Evolutionary conservation across 2,329 filamentous ascomycete genomes (phyloP).

Genomic region (Stagonosporopsis vannaccii): DNA sequence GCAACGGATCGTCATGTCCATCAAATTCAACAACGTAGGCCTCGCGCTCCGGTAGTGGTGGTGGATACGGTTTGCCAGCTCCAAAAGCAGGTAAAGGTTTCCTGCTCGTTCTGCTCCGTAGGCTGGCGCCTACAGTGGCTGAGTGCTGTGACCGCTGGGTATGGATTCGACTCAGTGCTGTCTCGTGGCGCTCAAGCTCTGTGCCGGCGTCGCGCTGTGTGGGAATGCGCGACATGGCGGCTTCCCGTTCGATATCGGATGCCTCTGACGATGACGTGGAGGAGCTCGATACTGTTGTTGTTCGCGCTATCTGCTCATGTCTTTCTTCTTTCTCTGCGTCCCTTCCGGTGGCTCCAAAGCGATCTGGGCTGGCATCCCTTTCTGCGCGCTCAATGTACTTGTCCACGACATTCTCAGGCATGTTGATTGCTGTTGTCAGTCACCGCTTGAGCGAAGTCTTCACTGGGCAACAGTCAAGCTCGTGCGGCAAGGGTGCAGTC

Average conservation of each 20-base stretch:
- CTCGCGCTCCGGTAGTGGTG: slow-evolving; percentile 71
- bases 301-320: slow-evolving; percentile 61
- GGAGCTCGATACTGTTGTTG: slow-evolving; percentile 60
- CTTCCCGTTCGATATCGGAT: slow-evolving; percentile 50
- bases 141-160: slow-evolving; percentile 75
- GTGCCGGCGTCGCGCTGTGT: slow-evolving; percentile 64
- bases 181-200: slow-evolving; percentile 70
- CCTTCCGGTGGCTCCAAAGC: slow-evolving; percentile 50
- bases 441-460: background rate
- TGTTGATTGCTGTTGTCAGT: slow-evolving; percentile 22
- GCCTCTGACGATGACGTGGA: slow-evolving; percentile 56
- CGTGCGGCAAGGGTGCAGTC: background rate
- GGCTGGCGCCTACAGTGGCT: slow-evolving; percentile 69
- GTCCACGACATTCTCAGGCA: slow-evolving; percentile 62
- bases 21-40: slow-evolving; percentile 74
- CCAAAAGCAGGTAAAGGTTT: slow-evolving; percentile 74
- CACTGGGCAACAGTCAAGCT: background rate
- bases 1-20: slow-evolving; percentile 80
- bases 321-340: slow-evolving; percentile 50
- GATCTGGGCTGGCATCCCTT: slow-evolving; percentile 59
- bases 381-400: slow-evolving; percentile 62
- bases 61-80: slow-evolving; percentile 76
- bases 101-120: slow-evolving; percentile 57
- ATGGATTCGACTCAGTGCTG: slow-evolving; percentile 73
- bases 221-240: slow-evolving; percentile 64